Percentiles rank a stretch among this genome's conserved stretches.
Evolutionary conservation across 345 rosid genomes (phyloP).

Genomic region (Corchorus olitorius): DNA sequence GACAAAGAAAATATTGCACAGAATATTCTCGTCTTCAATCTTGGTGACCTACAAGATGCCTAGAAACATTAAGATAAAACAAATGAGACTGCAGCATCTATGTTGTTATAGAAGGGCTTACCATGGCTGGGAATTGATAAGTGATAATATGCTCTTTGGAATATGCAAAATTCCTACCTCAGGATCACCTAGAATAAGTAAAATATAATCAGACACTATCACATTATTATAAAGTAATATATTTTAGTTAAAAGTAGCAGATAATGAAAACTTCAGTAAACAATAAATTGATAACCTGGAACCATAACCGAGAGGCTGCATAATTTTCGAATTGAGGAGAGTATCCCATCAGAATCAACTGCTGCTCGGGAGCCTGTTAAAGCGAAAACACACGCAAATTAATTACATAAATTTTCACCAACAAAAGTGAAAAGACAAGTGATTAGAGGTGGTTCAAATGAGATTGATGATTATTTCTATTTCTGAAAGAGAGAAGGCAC

Average conservation of each 20-base stretch:
- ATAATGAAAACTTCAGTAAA: slow-evolving; percentile 11
- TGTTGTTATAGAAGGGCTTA: slow-evolving; percentile 28
- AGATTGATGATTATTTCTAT: neutral
- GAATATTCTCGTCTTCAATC: slow-evolving; percentile 50
- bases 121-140: slow-evolving; percentile 60
- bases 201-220: neutral
- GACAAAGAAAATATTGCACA: slow-evolving; percentile 58
- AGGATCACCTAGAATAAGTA: slow-evolving; percentile 42
- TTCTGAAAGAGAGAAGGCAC: neutral
- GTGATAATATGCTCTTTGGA: slow-evolving; percentile 53
- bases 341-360: slow-evolving; percentile 52
- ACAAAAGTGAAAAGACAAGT: neutral
- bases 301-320: slow-evolving; percentile 79
- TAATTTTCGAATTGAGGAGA: slow-evolving; percentile 61
- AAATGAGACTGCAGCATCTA: slow-evolving; percentile 6
- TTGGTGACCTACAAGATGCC: slow-evolving; percentile 53
- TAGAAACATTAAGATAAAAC: slow-evolving; percentile 15
- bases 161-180: slow-evolving; percentile 47
- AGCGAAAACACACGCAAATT: slow-evolving; percentile 3
- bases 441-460: neutral
- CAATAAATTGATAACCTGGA: slow-evolving; percentile 54
- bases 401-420: neutral
- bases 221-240: neutral
- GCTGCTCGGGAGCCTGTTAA: slow-evolving; percentile 47
- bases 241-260: slow-evolving; percentile 1